Base-by-base conservation (phyloP, 768 basidiomycete genomes). In the Auricularia cornea region DNA sequence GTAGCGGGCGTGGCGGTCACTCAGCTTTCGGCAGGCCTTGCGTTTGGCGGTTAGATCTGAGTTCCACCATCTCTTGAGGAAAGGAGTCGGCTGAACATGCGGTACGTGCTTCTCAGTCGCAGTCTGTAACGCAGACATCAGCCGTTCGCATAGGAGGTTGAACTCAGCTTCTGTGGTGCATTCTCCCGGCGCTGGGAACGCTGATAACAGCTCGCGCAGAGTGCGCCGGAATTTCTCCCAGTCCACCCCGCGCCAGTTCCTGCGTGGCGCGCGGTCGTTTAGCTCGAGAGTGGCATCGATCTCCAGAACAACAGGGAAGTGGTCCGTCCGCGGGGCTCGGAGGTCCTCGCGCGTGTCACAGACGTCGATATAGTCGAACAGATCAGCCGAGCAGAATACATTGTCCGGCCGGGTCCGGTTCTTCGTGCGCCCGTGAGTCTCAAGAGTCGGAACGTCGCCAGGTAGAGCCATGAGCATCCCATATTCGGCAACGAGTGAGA, bases 361-460 rank as follows among this genome's bases (percentile, higher is more conserved):
- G 3, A 52, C 3, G 11, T 73, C 64, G 1, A 79, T 44, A 0
- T 30, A 8, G 2, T 72, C 66, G 0, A 62, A 30, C 0, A 75
- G 54, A 0, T 62, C 38, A 0, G 57, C 40, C 3, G 74, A 65
- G 32, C 67, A 64, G 64, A 78, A 83, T 0, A 83, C 76, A 60
- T 84, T 83, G 69, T 83, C 79, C 3, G 74, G 72, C 11, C 76
- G 59, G 4, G 76, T 76, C 59, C 68, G 71, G 62, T 78, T 79
- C 18, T 75, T 73, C 0, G 77, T 72, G 1, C 30, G 59, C 0
- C 40, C 56, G 0, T 74, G 67, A n/a, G 31, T n/a, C 23, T 74
- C 44, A 0, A 83, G 70, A 0, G 78, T 84, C 0, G 79, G 79
- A 0, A 70, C 68, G 0, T 68, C 70, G 10, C 68, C 61, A 0